Base-by-base conservation (phyloP, 805 yeast species). In the Wickerhamiella musiphila region DNA sequence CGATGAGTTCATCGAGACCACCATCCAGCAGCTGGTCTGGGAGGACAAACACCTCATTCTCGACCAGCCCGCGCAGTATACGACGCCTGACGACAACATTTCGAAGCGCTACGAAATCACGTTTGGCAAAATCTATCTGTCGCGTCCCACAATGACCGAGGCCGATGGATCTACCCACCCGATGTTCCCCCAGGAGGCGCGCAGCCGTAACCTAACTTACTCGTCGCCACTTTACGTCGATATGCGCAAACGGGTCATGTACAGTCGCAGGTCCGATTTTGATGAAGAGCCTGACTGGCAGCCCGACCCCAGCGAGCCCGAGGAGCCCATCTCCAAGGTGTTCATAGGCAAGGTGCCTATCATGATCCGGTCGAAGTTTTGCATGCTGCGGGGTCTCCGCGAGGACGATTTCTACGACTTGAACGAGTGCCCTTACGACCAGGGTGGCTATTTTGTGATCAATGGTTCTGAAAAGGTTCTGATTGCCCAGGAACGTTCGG, bases 121-220 rank as follows among this genome's bases (percentile, higher is more conserved):
- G n/a, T 90, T 90, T 58, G 99, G 98, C 43, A 92, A 86, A 55
- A 90, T 92, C 48, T 90, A 78, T 57, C 73, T 90, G 44, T 83
- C 96, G 17, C 78, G 84, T 49, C 99, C 99, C 28, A 82, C 94
- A 30, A 93, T 90, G 70, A 92, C 96, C 14, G 99, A 90, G 61
- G 94, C 96, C 12, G 99, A 90, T 60, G 99, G 99, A 62, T 83
- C 93, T n/a, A 86, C 96, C n/a, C 86, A 83, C 49, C 92, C 93
- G 10, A 73, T 90, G 74, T 79, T 79, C 52, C 98, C 99, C 8
- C 98, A 92, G 58, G 99, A 90, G 56, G 96, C 98, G 6, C 70
- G 99, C 48, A 66, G 90, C 42, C 74, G 99, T 60, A 90, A 90
- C 54, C 66, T 90, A 59, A 90, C 99, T 0, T 90, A 90, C 54